Conservation (phyloP, 1,284 basidiomycete species). For the Tylopilus sp. region DNA sequence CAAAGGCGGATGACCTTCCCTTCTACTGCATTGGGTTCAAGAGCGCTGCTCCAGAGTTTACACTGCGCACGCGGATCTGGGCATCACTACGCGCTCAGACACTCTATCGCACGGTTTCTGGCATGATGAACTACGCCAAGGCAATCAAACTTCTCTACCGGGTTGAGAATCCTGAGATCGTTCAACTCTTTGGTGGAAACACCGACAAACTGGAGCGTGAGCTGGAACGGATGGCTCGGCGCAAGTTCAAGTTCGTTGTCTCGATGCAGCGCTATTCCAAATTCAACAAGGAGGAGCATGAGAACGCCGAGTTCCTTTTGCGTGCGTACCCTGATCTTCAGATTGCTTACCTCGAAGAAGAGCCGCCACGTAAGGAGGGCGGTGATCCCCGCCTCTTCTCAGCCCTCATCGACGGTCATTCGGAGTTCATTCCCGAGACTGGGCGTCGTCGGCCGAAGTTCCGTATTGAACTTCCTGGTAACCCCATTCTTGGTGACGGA, state of each 20-base stretch:
- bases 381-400: constrained; percentile 96
- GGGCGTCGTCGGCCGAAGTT: constrained; percentile 94
- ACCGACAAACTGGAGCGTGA: constrained; percentile 96
- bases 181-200: constrained; percentile 95
- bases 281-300: constrained; percentile 99
- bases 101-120: constrained; percentile 96
- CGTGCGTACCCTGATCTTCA: constrained; percentile 99
- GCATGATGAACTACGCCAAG: constrained; percentile 99
- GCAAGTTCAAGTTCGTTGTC: constrained; percentile 99
- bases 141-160: constrained; percentile 99
- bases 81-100: constrained; percentile 97
- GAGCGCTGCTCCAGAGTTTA: constrained; percentile 97
- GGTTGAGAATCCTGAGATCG: constrained; percentile 98
- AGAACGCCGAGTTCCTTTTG: constrained; percentile 97
- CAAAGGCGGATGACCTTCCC: constrained; percentile 90
- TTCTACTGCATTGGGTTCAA: constrained; percentile 99
- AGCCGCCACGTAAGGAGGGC: constrained; percentile 88
- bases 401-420: constrained; percentile 94
- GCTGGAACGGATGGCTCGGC: constrained; percentile 92
- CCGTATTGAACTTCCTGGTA: constrained; percentile 96
- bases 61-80: constrained; percentile 97
- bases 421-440: constrained; percentile 87
- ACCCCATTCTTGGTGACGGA: constrained; percentile 97
- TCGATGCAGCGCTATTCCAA: constrained; percentile 99
- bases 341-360: constrained; percentile 98